phyloP scores from a whole-genome alignment of 768 basidiomycete genomes.

The Pulveroboletus sp. region DNA sequence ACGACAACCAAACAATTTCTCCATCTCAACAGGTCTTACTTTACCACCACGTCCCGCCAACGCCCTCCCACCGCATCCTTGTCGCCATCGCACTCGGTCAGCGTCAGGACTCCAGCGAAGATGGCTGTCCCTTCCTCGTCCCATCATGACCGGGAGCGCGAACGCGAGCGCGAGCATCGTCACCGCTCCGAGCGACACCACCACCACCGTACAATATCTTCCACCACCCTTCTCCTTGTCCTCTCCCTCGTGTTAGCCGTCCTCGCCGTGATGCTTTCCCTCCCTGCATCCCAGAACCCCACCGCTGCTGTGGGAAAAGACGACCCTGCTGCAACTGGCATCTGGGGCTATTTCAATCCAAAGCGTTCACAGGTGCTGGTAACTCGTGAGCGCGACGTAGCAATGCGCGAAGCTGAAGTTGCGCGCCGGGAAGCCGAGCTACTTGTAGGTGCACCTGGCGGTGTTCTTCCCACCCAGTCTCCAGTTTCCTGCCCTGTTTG shows the following conservation, averaged over 20 bases:
- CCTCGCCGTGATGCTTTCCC: conserved; percentile 86
- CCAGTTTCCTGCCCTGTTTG: conserved; percentile 58
- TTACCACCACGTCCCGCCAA: conserved; percentile 64
- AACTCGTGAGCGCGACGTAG: conserved; percentile 73
- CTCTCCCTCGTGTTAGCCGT: conserved; percentile 83
- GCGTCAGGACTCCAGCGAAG: conserved; percentile 50
- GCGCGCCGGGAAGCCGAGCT: conserved; percentile 86
- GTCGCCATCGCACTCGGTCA: conserved; percentile 63
- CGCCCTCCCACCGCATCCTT: conserved; percentile 63
- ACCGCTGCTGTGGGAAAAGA: conserved; percentile 30
- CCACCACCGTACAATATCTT: conserved; percentile 83
- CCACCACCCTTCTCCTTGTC: conserved; percentile 82
- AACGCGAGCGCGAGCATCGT: conserved; percentile 52
- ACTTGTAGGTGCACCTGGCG: conserved; percentile 78
- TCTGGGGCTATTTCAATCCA: conserved; percentile 73
- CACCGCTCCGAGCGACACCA: conserved; percentile 64
- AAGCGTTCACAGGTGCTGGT: conserved; percentile 80
- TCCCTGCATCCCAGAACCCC: conserved; percentile 54
- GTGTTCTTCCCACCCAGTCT: conserved; percentile 58
- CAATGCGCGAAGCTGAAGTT: conserved; percentile 81
- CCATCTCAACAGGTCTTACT: conserved; percentile 8
- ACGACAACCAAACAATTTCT: conserved; percentile 7
- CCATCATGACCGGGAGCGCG: conserved; percentile 59
- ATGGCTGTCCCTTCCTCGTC: conserved; percentile 89
- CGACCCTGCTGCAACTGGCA: conserved; percentile 44